Base-by-base conservation (phyloP, 1,139 yeast genomes). In the Maudiozyma humilis region DNA sequence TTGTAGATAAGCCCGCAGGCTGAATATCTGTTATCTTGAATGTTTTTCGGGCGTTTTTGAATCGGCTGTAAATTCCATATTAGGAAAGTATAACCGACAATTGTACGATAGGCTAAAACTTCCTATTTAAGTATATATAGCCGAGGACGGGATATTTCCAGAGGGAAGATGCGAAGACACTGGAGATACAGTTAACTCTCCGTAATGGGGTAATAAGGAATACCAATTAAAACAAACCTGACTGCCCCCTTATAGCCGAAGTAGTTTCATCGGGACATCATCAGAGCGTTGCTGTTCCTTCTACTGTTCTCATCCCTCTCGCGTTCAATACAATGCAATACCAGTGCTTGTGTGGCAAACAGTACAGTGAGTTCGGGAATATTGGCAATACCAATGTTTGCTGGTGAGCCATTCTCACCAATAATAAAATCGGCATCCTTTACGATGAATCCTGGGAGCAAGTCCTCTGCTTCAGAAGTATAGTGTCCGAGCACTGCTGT, bases 291-390 rank as follows among this genome's bases (percentile, higher is more conserved):
- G 35, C 5, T 35, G 14, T 35, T 17, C 23, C 15, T 25, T 23
- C 20, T 19, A 14, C 25, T 30, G 27, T 27, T 20, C n/a, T 15
- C 18, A 32, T 14, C 37, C 20, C 30, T 42, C 15, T 38, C 36
- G 5, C 34, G 29, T 31, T 42, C 42, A 27, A 42, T 23, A 18
- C 32, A 34, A 31, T 51, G 50, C 15, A 51, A 38, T 2, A 51
- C 35, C 29, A 51, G 27, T 2, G 46, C 46, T 32, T 51, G 51
- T 23, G 51, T 46, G 8, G 51, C 52, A n/a, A 49, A 38, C 8
- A 45, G 32, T 39, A 46, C 45, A 3, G 54, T 48, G 4, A 40
- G 30, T 42, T 40, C 41, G 14, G 54, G 54, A 12, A 51, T 45
- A 36, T 46, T 40, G 6, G 37, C 25, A 12, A 51, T 42, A 13